Conservation (phyloP, 441 rosid species). For the Populus tomentosa region DNA sequence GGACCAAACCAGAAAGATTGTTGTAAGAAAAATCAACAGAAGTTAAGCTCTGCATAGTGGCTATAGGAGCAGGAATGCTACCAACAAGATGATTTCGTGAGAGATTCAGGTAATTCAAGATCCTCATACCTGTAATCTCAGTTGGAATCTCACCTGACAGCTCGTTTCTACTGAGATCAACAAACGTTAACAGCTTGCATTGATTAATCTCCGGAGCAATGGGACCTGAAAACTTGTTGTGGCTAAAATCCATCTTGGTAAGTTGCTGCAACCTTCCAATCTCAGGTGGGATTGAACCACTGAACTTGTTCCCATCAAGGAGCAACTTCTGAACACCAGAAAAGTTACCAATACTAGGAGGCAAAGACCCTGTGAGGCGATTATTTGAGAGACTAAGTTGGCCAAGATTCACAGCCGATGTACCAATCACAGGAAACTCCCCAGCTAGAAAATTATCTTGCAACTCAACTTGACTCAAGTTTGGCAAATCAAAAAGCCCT, state of each 20-base stretch:
- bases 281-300: conserved; percentile 73
- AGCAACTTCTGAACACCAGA: conserved; percentile 86
- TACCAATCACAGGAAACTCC: conserved; percentile 53
- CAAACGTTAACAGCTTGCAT: conserved; percentile 79
- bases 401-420: conserved; percentile 55
- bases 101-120: conserved; percentile 80
- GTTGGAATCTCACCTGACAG: conserved; percentile 84
- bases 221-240: conserved; percentile 65
- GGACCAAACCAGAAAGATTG: conserved; percentile 93
- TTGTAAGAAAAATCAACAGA: conserved; percentile 94
- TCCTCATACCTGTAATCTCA: conserved; percentile 79
- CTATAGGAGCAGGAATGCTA: conserved; percentile 65
- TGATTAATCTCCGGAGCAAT: conserved; percentile 72
- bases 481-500: conserved; percentile 75
- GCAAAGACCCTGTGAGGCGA: conserved; percentile 69
- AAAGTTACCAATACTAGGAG: conserved; percentile 70
- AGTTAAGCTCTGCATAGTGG: conserved; percentile 91
- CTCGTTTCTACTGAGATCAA: conserved; percentile 82
- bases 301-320: conserved; percentile 80
- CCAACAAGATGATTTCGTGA: conserved; percentile 82
- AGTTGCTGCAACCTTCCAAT: conserved; percentile 82
- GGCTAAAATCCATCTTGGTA: conserved; percentile 81
- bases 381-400: conserved; percentile 87
- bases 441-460: conserved; percentile 77
- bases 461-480: conserved; percentile 78